Percentiles rank a stretch among this genome's conserved stretches.
Evolutionary conservation across 768 basidiomycete genomes (phyloP).

Genomic region (Pleurotus tuber-regium): DNA sequence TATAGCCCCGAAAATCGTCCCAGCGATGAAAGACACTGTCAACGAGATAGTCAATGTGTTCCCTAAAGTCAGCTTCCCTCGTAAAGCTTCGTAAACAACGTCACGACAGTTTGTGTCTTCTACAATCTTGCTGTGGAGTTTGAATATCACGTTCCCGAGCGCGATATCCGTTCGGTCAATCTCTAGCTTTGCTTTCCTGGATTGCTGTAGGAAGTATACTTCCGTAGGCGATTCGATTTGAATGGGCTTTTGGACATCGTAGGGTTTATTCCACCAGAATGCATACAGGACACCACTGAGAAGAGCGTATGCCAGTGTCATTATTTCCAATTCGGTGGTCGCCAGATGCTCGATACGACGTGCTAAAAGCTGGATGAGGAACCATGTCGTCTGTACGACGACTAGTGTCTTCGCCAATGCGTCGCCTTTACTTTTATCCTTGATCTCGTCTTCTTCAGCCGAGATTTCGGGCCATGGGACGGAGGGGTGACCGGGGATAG

Average conservation of each 20-base stretch:
- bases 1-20: constrained; percentile 20
- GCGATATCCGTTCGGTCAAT: too few relatives aligned
- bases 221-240: constrained; percentile 1
- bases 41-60: neutral
- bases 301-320: constrained; percentile 30
- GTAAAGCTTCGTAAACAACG: neutral
- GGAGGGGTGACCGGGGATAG: neutral
- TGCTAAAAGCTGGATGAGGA: constrained; percentile 27
- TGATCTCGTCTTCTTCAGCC: constrained; percentile 16
- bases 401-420: constrained; percentile 30
- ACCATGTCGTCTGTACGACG: constrained; percentile 33
- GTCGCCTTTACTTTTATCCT: constrained; percentile 30
- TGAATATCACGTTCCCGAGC: neutral
- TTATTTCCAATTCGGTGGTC: constrained; percentile 33
- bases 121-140: neutral
- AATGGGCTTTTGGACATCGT: constrained; percentile 26
- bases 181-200: too few relatives aligned
- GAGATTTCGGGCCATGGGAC: constrained; percentile 6
- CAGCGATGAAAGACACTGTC: constrained; percentile 3
- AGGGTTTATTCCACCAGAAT: constrained; percentile 40
- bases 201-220: neutral
- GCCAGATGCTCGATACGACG: constrained; percentile 22
- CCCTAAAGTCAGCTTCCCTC: neutral
- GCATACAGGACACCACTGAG: constrained; percentile 28
- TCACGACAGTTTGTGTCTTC: neutral